These are phyloP conservation scores for apple (Malus domestica) DNA, from an alignment of 306 rosid genomes.

Conservation along the genomic window ASM211411v1 NC_041798.1:9418501-9419000, in stretches of 20 bases:
- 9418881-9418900: slow-evolving; percentile 56
- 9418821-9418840: slow-evolving; percentile 53
- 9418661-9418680: slow-evolving; percentile 58
- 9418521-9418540: not conserved
- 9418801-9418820: slow-evolving; percentile 26
- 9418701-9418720: slow-evolving; percentile 39
- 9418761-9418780: slow-evolving; percentile 11
- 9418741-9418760: slow-evolving; percentile 61
- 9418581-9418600: slow-evolving; percentile 96
- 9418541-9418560: slow-evolving; percentile 1
- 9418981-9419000: slow-evolving; percentile 49
- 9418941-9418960: slow-evolving; percentile 60
- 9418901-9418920: slow-evolving; percentile 33
- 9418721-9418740: slow-evolving; percentile 19
- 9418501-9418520: not conserved
- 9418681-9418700: slow-evolving; percentile 11
- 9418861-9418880: slow-evolving; percentile 47
- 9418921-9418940: slow-evolving; percentile 20
- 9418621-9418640: slow-evolving; percentile 47
- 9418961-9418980: slow-evolving; percentile 48
- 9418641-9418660: slow-evolving; percentile 36
- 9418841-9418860: slow-evolving; percentile 66
- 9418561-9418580: slow-evolving; percentile 85
- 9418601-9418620: slow-evolving; percentile 92
- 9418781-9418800: slow-evolving; percentile 18